Percentiles rank a stretch among this genome's conserved stretches.
phyloP scores from a whole-genome alignment of 2,329 filamentous ascomycete species.

The Penicillium brevicompactum region DNA sequence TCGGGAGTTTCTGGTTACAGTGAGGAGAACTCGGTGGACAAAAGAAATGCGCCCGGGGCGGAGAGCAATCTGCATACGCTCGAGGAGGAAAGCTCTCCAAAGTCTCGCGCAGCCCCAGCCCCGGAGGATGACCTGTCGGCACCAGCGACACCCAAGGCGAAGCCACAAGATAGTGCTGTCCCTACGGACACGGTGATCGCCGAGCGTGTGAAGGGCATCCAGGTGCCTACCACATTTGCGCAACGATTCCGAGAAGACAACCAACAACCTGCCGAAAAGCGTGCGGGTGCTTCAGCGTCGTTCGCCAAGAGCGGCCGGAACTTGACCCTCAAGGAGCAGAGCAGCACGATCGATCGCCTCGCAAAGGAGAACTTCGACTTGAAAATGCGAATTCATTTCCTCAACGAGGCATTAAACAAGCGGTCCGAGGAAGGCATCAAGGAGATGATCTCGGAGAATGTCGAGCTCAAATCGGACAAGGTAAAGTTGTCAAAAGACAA shows the following conservation, averaged over 20 bases:
- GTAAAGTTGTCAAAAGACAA: slow-evolving; percentile 89
- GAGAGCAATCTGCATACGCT: slow-evolving; percentile 58
- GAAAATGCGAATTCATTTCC: slow-evolving; percentile 95
- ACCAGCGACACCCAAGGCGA: slow-evolving; percentile 74
- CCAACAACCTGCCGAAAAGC: slow-evolving; percentile 63
- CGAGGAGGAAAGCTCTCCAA: slow-evolving; percentile 55
- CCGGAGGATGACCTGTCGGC: slow-evolving; percentile 45
- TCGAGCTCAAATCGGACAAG: slow-evolving; percentile 88
- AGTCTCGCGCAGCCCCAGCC: slow-evolving; percentile 38
- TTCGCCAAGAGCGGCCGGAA: slow-evolving; percentile 64
- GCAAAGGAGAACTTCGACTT: slow-evolving; percentile 98
- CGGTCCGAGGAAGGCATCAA: slow-evolving; percentile 95
- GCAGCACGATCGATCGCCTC: slow-evolving; percentile 91
- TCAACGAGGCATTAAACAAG: slow-evolving; percentile 90
- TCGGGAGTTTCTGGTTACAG: slow-evolving; percentile 67
- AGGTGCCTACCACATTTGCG: slow-evolving; percentile 85
- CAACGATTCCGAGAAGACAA: slow-evolving; percentile 79
- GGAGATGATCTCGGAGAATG: slow-evolving; percentile 97
- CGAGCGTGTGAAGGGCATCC: slow-evolving; percentile 84
- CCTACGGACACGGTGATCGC: slow-evolving; percentile 88
- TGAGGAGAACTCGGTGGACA: slow-evolving; percentile 50
- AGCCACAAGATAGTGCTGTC: slow-evolving; percentile 58
- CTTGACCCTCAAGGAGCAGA: slow-evolving; percentile 94
- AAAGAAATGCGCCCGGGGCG: slow-evolving; percentile 42
- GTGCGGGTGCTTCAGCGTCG: slow-evolving; percentile 53